phyloP scores from a whole-genome alignment of 2,329 filamentous ascomycete species.

The Aspergillus fumigatus region DNA sequence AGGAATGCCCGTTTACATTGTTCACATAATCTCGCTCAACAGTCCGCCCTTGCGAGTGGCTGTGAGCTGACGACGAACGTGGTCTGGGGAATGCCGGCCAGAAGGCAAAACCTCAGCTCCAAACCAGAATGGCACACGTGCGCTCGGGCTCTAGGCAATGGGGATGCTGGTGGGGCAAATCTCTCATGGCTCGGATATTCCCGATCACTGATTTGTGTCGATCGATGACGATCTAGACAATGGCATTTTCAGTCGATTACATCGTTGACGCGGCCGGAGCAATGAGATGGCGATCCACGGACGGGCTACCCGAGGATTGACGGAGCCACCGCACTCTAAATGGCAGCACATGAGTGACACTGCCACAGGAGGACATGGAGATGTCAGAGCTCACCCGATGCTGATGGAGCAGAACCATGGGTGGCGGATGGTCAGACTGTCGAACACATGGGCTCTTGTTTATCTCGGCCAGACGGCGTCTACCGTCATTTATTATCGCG shows the following conservation, averaged over 20 bases:
- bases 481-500: not conserved
- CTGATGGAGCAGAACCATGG: not conserved
- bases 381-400: not conserved
- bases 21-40: not conserved
- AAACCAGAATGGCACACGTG: not conserved
- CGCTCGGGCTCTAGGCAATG: too few relatives aligned
- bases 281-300: not conserved
- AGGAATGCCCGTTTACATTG: not conserved
- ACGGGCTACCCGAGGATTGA: not conserved
- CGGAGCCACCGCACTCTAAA: not conserved
- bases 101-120: not conserved
- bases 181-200: not conserved
- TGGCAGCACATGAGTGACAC: not conserved
- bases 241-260: not conserved
- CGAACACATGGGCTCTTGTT: not conserved
- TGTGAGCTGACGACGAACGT: not conserved
- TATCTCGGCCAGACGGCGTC: not conserved
- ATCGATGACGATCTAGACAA: not conserved
- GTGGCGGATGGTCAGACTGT: not conserved
- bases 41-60: not conserved
- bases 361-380: not conserved
- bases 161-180: not conserved
- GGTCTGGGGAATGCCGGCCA: not conserved
- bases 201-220: not conserved
- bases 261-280: not conserved